A percentile compares a stretch with the other conserved stretches of the same genome.
These are phyloP conservation scores for Suillus ampliporus DNA, from an alignment of 768 basidiomycete genomes.

Conservation along the genomic window DNA sequence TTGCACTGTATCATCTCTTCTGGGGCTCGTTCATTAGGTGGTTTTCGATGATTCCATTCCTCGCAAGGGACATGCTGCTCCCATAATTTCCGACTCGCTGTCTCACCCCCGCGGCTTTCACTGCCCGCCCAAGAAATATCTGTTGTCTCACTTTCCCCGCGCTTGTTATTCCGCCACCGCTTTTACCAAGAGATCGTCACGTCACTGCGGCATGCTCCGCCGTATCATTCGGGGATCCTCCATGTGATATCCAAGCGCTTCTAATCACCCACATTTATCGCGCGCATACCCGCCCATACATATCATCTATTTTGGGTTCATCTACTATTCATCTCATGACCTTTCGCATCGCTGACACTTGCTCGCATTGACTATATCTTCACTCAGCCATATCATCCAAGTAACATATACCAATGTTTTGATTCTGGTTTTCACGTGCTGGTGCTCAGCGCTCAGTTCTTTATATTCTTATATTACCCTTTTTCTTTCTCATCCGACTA, in stretches of 20 bases:
- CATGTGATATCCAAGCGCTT: conserved; percentile 8
- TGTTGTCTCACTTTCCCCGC: neutral
- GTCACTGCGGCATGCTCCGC: neutral
- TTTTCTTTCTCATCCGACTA: neutral
- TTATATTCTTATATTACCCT: neutral
- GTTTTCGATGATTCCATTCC: neutral
- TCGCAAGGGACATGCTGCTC: neutral
- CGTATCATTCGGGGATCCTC: neutral
- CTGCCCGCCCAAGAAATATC: neutral
- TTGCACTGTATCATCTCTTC: neutral
- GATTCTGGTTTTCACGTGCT: neutral
- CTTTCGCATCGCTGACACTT: neutral
- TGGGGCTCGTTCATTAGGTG: neutral
- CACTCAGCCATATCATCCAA: conserved; percentile 7
- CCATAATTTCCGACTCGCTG: neutral
- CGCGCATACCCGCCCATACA: neutral
- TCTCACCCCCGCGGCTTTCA: neutral
- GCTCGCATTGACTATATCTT: conserved; percentile 7
- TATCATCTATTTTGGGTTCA: neutral
- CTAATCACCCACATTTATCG: neutral
- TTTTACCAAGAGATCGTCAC: neutral
- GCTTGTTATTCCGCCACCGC: neutral
- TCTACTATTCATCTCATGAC: conserved; percentile 2
- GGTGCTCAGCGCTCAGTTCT: neutral
- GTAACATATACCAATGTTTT: conserved; percentile 2